Evolutionary conservation across 1,139 yeast genomes (phyloP).

Genomic region (Suhomyces bolitotheri): DNA sequence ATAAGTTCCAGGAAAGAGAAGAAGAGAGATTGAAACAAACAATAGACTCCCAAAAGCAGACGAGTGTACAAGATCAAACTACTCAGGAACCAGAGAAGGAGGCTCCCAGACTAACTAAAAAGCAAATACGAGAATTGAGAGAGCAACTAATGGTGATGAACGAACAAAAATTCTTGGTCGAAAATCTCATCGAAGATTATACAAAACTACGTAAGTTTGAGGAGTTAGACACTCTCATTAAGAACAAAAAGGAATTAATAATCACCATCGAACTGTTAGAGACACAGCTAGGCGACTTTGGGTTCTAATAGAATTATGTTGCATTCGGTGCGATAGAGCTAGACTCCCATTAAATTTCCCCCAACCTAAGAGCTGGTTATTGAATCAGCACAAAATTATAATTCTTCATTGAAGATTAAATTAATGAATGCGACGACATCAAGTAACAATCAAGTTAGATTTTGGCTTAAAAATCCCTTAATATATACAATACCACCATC

Average conservation of each 20-base stretch:
- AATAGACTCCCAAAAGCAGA: conserved; percentile 3
- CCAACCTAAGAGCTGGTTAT: background rate
- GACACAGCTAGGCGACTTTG: conserved; percentile 62
- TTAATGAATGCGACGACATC: too few species aligned
- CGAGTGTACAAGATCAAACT: background rate
- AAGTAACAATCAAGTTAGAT: too few species aligned
- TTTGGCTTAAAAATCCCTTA: too few species aligned
- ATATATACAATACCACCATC: too few species aligned
- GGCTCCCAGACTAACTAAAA: conserved; percentile 39
- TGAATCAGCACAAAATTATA: background rate
- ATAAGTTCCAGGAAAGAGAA: conserved; percentile 27
- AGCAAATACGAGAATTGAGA: conserved; percentile 58
- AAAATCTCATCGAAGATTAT: conserved; percentile 59
- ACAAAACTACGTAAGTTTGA: conserved; percentile 74
- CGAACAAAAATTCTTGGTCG: conserved; percentile 76
- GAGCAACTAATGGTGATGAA: conserved; percentile 84
- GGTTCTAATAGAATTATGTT: conserved; percentile 34
- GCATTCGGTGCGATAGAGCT: background rate
- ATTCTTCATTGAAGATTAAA: too few species aligned
- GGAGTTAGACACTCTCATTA: conserved; percentile 63
- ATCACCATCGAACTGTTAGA: conserved; percentile 53
- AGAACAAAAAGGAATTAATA: conserved; percentile 59
- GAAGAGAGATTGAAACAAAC: conserved; percentile 11
- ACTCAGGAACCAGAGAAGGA: conserved; percentile 6
- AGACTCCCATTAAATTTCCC: background rate